These are phyloP conservation scores for Phytophthora pisi DNA, from an alignment of 352 stramenopile genomes.

Conservation along the genomic window DNA sequence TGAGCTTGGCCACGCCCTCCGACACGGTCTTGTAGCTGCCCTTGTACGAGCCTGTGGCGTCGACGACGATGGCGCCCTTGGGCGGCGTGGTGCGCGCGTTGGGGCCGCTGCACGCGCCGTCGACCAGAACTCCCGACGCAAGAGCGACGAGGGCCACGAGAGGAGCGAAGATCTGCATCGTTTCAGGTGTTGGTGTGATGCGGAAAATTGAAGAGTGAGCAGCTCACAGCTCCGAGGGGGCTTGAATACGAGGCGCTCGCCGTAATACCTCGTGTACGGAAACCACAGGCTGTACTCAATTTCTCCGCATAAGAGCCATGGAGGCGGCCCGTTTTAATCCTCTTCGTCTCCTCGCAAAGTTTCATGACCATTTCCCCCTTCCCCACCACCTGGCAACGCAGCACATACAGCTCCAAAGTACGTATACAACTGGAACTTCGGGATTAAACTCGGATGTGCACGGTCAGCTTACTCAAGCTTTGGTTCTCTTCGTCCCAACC, in stretches of 20 bases:
- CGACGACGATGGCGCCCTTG: neutral
- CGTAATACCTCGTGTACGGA: neutral
- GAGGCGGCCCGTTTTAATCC: too few relatives aligned
- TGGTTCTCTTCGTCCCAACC: too few relatives aligned
- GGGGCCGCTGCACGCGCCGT: neutral
- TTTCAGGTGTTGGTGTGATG: neutral
- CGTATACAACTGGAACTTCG: neutral
- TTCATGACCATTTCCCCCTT: neutral
- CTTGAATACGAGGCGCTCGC: neutral
- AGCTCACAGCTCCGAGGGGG: neutral
- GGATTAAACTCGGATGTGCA: neutral
- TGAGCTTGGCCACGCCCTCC: neutral
- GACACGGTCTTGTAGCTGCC: neutral
- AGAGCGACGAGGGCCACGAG: neutral
- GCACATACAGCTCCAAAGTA: neutral
- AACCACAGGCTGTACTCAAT: neutral
- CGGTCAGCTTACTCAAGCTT: neutral
- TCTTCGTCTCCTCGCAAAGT: too few relatives aligned
- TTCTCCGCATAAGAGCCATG: neutral
- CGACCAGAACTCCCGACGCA: neutral
- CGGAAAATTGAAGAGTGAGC: neutral
- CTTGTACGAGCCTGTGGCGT: neutral
- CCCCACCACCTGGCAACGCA: neutral
- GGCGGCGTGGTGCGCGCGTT: neutral
- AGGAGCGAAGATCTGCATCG: neutral